Evolutionary conservation across 2,329 filamentous ascomycete species (phyloP), one percentile per base, ranked within the genome.

Genomic region (Penicillium sp.): DNA sequence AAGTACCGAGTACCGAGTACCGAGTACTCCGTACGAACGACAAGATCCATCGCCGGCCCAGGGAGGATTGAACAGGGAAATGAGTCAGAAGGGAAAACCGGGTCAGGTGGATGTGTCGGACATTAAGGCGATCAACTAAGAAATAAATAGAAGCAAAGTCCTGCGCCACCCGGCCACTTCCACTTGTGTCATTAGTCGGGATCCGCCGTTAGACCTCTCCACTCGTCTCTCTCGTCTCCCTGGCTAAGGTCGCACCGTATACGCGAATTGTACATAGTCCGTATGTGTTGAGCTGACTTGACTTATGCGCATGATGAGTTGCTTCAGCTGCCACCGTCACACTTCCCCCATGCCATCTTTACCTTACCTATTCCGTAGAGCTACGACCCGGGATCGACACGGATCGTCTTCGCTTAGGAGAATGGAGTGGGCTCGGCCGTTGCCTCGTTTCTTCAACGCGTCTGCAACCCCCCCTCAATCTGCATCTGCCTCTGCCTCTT

Each of bases 111-210:
- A 52, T 37, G 46, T 46, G 50, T 58, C 49, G 53, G 56, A 54
- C 46, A 57, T 49, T 56, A 42, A 47, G 56, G 37, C 44, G 54
- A 57, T 57, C 54, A 42, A 42, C 43, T 44, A 31, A 24, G 42
- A 28, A 53, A 51, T 47, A 40, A 40, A 40, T 27, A 40, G 38
- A 40, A 40, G 24, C 24, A 39, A 23, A 3, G 6, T 25, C 35
- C 45, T 44, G 29, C 43, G 44, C 47, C 44, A 42, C 39, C 42
- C 52, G 52, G 49, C 28, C 44, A 42, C 47, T 54, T 44, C 57
- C 57, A 53, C 47, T 53, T 58, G 38, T 23, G 57, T 59, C 55
- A 55, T 37, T 56, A 51, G 50, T 56, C 23, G 25, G 15, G 57
- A 59, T 59, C 57, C 42, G 50, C 50, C 53, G 49, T 50, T 53